phyloP scores from a whole-genome alignment of 2,329 filamentous ascomycete species.

The Trichoderma cornu-damae region DNA sequence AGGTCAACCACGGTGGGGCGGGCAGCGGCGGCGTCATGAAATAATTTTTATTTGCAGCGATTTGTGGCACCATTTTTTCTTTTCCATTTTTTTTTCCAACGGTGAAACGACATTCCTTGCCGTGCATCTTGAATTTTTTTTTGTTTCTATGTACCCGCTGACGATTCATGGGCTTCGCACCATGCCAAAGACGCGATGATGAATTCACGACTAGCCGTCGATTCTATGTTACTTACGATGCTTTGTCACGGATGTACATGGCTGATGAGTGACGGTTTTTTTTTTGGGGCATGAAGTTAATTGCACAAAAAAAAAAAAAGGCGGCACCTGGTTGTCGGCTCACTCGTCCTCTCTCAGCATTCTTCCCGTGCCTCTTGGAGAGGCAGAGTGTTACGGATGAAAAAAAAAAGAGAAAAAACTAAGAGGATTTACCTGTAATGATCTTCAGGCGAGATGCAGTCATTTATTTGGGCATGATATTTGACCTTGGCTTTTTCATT shows the following conservation, averaged over 20 bases:
- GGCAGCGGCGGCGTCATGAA: slow-evolving; percentile 18
- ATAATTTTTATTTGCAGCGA: slow-evolving; percentile 18
- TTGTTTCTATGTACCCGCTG: slow-evolving; percentile 30
- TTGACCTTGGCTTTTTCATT: slow-evolving; percentile 22
- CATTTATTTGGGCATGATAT: slow-evolving; percentile 25
- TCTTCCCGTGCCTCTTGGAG: slow-evolving; percentile 25
- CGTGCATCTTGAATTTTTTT: slow-evolving; percentile 23
- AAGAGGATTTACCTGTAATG: slow-evolving; percentile 36
- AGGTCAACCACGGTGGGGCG: slow-evolving; percentile 9
- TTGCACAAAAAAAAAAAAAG: slow-evolving; percentile 31
- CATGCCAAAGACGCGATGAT: slow-evolving; percentile 32
- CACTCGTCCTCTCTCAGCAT: slow-evolving; percentile 22
- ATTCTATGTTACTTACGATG: slow-evolving; percentile 34
- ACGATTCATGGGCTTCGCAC: slow-evolving; percentile 27
- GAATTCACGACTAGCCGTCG: slow-evolving; percentile 34
- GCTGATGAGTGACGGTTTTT: slow-evolving; percentile 41
- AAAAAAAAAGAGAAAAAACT: no score
- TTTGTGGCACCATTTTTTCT: slow-evolving; percentile 17
- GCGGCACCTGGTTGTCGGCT: slow-evolving; percentile 21
- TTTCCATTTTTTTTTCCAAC: neutral
- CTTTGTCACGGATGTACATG: slow-evolving; percentile 38
- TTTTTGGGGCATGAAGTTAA: slow-evolving; percentile 38
- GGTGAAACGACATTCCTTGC: slow-evolving; percentile 21
- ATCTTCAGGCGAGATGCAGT: slow-evolving; percentile 34
- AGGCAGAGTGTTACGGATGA: slow-evolving; percentile 28